phyloP scores from a whole-genome alignment of 1,284 basidiomycete genomes.

The Melampsora larici-populina region DNA sequence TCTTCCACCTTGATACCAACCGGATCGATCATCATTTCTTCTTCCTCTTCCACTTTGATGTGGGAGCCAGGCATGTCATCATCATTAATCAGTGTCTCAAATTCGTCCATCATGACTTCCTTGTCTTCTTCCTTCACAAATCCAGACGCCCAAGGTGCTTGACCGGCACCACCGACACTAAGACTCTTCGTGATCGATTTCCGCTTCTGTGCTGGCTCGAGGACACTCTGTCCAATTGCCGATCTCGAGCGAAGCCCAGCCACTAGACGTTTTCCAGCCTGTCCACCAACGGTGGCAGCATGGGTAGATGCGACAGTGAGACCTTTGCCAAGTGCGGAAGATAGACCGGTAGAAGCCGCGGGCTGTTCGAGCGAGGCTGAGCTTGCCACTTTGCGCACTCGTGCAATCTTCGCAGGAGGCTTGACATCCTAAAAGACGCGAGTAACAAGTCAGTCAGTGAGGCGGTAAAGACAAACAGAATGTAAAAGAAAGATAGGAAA shows the following conservation, averaged over 20 bases:
- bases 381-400: constrained; percentile 24
- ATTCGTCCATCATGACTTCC: constrained; percentile 27
- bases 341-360: constrained; percentile 8
- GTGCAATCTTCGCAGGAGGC: constrained; percentile 4
- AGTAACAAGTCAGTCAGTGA: neutral
- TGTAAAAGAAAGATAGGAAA: neutral
- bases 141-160: constrained; percentile 11
- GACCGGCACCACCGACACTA: constrained; percentile 12
- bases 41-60: neutral
- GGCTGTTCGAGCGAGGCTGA: constrained; percentile 12
- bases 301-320: constrained; percentile 7
- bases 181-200: constrained; percentile 9
- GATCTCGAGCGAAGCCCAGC: constrained; percentile 13
- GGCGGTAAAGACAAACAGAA: neutral
- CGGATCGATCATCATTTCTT: constrained; percentile 23
- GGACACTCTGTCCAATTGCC: constrained; percentile 5
- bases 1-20: neutral
- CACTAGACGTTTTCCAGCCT: constrained; percentile 39
- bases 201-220: constrained; percentile 2
- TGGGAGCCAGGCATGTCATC: neutral
- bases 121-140: constrained; percentile 12
- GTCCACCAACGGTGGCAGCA: constrained; percentile 42
- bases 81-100: neutral
- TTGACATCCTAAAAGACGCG: constrained; percentile 32
- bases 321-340: constrained; percentile 15